These are phyloP conservation scores for Plenodomus biglobosus DNA, from an alignment of 2,329 filamentous ascomycete species.

Conservation along the genomic window DNA sequence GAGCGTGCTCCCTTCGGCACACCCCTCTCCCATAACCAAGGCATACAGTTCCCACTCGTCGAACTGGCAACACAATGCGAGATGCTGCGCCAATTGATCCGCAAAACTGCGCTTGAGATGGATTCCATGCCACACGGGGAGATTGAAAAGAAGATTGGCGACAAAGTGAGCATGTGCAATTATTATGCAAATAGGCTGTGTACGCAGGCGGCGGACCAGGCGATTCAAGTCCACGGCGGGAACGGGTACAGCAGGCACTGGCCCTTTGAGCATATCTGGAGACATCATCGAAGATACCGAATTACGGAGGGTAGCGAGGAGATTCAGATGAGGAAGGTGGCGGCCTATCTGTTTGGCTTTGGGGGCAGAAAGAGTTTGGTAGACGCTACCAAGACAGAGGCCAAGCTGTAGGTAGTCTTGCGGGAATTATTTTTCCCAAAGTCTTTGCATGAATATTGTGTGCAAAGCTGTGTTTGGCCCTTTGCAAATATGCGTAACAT, in stretches of 20 bases:
- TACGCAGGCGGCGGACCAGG: conserved; percentile 62
- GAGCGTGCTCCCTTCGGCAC: conserved; percentile 58
- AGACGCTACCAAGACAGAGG: conserved; percentile 34
- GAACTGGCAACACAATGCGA: conserved; percentile 63
- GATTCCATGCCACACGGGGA: conserved; percentile 57
- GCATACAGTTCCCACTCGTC: conserved; percentile 65
- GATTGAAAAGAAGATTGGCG: conserved; percentile 61
- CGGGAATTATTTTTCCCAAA: too few species aligned
- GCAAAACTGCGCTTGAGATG: conserved; percentile 64
- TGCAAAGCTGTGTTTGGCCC: too few species aligned
- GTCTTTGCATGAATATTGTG: too few species aligned
- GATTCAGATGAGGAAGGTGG: conserved; percentile 67
- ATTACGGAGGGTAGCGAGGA: conserved; percentile 68
- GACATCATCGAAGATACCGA: conserved; percentile 63
- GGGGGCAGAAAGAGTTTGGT: conserved; percentile 48
- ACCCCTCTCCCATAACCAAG: conserved; percentile 61
- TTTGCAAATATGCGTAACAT: too few species aligned
- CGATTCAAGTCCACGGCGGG: conserved; percentile 64
- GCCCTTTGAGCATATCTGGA: conserved; percentile 67
- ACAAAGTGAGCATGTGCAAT: conserved; percentile 67
- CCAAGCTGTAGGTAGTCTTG: conserved; percentile 42
- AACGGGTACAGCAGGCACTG: conserved; percentile 61
- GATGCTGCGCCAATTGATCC: conserved; percentile 63
- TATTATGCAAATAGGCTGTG: conserved; percentile 65
- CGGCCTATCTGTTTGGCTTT: conserved; percentile 61